Evolutionary conservation across 805 yeast species (phyloP).

Genomic region (Metschnikowia gelsemii): DNA sequence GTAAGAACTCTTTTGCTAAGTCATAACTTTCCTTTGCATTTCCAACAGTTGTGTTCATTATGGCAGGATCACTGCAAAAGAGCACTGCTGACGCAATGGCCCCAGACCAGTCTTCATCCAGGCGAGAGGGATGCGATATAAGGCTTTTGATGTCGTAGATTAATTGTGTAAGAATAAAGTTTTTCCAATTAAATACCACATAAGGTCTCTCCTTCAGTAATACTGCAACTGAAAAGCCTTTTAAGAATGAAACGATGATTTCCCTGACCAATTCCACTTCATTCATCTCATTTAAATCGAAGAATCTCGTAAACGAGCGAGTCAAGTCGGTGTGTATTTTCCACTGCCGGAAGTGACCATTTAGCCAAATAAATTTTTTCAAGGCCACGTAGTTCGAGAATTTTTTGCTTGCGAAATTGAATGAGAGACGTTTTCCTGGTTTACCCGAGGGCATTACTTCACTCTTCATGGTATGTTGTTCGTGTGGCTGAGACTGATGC

Average conservation of each 20-base stretch:
- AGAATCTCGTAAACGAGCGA: slow-evolving; percentile 11
- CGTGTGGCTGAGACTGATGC: background rate
- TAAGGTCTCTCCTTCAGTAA: slow-evolving; percentile 24
- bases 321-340: slow-evolving; percentile 17
- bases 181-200: slow-evolving; percentile 36
- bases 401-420: slow-evolving; percentile 13
- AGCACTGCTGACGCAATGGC: slow-evolving; percentile 9
- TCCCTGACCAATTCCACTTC: slow-evolving; percentile 19
- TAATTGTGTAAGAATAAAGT: slow-evolving; percentile 32
- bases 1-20: slow-evolving; percentile 29
- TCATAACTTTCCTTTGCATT: slow-evolving; percentile 23
- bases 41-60: slow-evolving; percentile 12
- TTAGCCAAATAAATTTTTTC: slow-evolving; percentile 32
- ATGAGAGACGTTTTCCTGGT: slow-evolving; percentile 1
- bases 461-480: background rate
- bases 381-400: slow-evolving; percentile 20
- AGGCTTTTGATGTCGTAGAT: slow-evolving; percentile 25
- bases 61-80: slow-evolving; percentile 2
- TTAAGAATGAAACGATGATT: slow-evolving; percentile 24
- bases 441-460: background rate
- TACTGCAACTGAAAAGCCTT: slow-evolving; percentile 22
- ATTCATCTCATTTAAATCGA: slow-evolving; percentile 12
- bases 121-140: background rate
- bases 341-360: slow-evolving; percentile 26
- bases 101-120: slow-evolving; percentile 6